A percentile compares a stretch with the other conserved stretches of the same genome.
These are phyloP conservation scores for Pichia sp. DNA, from an alignment of 1,139 yeast genomes.

Conservation along the genomic window DNA sequence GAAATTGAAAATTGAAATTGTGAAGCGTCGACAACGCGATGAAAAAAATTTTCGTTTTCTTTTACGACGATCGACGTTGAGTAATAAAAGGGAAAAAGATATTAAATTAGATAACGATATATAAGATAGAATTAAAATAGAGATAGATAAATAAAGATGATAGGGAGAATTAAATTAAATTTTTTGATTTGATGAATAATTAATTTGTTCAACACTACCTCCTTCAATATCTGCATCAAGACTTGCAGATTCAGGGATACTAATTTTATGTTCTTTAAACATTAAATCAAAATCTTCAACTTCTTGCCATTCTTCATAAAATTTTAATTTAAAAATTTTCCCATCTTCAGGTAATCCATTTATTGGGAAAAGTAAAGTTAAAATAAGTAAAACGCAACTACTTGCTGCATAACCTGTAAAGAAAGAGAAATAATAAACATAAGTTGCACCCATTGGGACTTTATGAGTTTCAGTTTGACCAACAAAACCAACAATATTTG, in stretches of 20 bases:
- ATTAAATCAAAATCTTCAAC: slow-evolving; percentile 56
- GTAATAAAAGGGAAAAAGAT: no score
- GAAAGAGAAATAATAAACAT: slow-evolving; percentile 66
- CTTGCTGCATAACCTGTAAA: slow-evolving; percentile 67
- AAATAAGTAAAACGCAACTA: slow-evolving; percentile 41
- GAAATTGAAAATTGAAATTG: no score
- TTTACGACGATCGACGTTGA: no score
- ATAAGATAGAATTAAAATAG: no score
- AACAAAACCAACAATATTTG: slow-evolving; percentile 83
- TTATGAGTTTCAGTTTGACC: slow-evolving; percentile 46
- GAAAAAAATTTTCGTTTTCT: no score
- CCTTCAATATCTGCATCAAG: not conserved
- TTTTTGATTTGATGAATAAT: not conserved
- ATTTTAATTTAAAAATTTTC: slow-evolving; percentile 15
- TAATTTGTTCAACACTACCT: not conserved
- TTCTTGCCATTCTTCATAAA: slow-evolving; percentile 30
- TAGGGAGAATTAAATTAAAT: no score
- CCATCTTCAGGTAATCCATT: slow-evolving; percentile 44
- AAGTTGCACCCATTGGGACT: slow-evolving; percentile 77
- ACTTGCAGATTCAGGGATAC: not conserved
- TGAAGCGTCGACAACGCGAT: no score
- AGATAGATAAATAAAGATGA: no score
- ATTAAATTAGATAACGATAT: no score
- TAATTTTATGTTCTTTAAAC: no score
- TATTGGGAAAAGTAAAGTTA: slow-evolving; percentile 51